phyloP scores from a whole-genome alignment of 164 flowering plant genomes.

The Buxus sempervirens region DNA sequence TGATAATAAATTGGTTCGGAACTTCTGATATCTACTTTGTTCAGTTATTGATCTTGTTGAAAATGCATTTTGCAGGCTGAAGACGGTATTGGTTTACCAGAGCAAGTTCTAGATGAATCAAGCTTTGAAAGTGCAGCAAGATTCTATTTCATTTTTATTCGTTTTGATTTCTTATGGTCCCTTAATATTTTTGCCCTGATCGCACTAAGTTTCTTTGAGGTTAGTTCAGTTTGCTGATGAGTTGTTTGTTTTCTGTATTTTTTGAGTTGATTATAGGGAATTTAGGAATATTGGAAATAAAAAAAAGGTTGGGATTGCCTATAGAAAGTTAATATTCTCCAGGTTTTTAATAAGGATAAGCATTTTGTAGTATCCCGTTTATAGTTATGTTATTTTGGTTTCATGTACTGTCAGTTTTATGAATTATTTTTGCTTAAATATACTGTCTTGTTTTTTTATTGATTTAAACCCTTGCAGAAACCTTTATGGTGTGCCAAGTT shows the following conservation, averaged over 20 bases:
- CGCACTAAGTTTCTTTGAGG: slow-evolving; percentile 82
- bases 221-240: slow-evolving; percentile 6
- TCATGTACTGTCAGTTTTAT: not conserved
- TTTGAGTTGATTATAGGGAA: not conserved
- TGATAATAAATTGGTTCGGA: no score
- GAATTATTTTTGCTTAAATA: not conserved
- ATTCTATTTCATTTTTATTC: slow-evolving; percentile 60
- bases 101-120: slow-evolving; percentile 61
- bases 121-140: slow-evolving; percentile 60
- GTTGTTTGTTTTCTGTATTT: not conserved
- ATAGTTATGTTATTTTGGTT: not conserved
- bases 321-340: not conserved
- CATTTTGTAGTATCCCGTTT: not conserved
- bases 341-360: not conserved
- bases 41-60: slow-evolving; percentile 1
- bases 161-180: slow-evolving; percentile 69
- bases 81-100: slow-evolving; percentile 96
- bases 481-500: slow-evolving; percentile 77
- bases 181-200: slow-evolving; percentile 76
- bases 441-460: slow-evolving; percentile 1
- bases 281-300: not conserved
- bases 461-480: slow-evolving; percentile 44
- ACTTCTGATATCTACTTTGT: not conserved
- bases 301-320: not conserved
- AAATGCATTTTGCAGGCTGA: slow-evolving; percentile 66